These are phyloP conservation scores for Scedosporium minutisporum DNA, from an alignment of 2,329 filamentous ascomycete genomes.

Conservation along the genomic window DNA sequence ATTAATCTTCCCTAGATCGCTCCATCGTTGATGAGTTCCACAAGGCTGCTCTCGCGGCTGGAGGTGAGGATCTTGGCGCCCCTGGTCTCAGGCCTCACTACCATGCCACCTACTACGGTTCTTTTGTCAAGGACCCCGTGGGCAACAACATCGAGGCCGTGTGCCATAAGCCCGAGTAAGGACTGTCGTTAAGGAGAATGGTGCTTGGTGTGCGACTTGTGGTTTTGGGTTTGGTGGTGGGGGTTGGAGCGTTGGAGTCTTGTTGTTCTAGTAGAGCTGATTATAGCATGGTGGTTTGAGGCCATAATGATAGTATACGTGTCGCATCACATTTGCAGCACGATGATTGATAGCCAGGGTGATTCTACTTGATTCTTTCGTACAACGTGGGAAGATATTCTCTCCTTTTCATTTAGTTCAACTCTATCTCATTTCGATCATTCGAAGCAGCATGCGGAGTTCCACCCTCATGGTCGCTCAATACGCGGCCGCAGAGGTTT, in stretches of 20 bases:
- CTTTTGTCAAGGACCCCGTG: conserved; percentile 38
- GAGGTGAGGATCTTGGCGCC: conserved; percentile 37
- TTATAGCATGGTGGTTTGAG: neutral
- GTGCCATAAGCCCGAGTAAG: conserved; percentile 9
- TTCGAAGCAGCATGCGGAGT: too few relatives aligned
- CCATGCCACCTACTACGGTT: conserved; percentile 36
- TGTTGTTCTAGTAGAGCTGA: neutral
- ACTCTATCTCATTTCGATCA: too few relatives aligned
- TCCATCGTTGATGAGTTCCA: conserved; percentile 35
- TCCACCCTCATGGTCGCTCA: too few relatives aligned
- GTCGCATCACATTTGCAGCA: neutral
- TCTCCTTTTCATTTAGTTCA: too few relatives aligned
- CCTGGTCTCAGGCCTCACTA: conserved; percentile 36
- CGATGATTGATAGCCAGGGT: too few relatives aligned
- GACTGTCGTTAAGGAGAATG: too few relatives aligned
- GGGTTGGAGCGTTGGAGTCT: too few relatives aligned
- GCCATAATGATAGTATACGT: neutral
- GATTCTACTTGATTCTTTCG: neutral
- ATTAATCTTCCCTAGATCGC: conserved; percentile 20
- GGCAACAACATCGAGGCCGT: conserved; percentile 45
- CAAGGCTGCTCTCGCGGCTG: conserved; percentile 27
- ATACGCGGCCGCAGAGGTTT: too few relatives aligned
- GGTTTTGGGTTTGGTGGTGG: too few relatives aligned
- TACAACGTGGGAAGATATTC: too few relatives aligned
- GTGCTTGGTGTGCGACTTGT: too few relatives aligned